phyloP scores from a whole-genome alignment of 2,329 filamentous ascomycete genomes.

The Monosporascus sp. region DNA sequence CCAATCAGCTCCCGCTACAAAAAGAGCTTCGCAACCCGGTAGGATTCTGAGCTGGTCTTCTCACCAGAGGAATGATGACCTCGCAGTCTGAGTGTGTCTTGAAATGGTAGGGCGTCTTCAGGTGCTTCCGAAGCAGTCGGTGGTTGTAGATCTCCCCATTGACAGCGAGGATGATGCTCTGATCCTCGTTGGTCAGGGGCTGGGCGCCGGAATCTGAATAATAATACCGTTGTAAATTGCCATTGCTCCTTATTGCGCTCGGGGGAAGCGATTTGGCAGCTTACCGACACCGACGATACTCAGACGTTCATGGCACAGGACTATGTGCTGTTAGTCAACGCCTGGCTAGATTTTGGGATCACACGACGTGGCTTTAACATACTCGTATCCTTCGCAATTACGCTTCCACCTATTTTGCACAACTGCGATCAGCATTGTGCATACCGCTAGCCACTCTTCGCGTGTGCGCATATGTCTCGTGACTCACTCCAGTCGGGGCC shows the following conservation, averaged over 20 bases:
- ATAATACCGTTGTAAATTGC: constrained; percentile 11
- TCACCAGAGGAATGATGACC: constrained; percentile 93
- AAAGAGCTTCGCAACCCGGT: constrained; percentile 1
- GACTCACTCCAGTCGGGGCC: constrained; percentile 97
- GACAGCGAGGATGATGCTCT: constrained; percentile 84
- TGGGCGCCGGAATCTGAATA: constrained; percentile 83
- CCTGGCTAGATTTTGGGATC: not conserved
- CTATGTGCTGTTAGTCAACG: constrained; percentile 36
- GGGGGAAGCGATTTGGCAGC: constrained; percentile 28
- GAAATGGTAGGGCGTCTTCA: constrained; percentile 86
- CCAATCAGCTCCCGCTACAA: not conserved
- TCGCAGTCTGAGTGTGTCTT: constrained; percentile 99
- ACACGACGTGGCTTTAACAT: constrained; percentile 27
- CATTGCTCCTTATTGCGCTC: constrained; percentile 2
- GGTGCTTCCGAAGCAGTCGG: constrained; percentile 80
- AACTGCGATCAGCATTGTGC: constrained; percentile 16
- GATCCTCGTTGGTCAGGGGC: constrained; percentile 88
- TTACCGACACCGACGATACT: constrained; percentile 94
- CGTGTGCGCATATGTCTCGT: constrained; percentile 16
- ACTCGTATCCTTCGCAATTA: constrained; percentile 89
- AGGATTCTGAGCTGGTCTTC: constrained; percentile 23
- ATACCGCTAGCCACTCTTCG: not conserved
- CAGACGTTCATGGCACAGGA: constrained; percentile 94
- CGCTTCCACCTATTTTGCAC: constrained; percentile 66
- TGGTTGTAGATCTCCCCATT: constrained; percentile 99